Evolutionary conservation across 2,329 filamentous ascomycete genomes (phyloP).

Genomic region (Diaporthe caulivora): DNA sequence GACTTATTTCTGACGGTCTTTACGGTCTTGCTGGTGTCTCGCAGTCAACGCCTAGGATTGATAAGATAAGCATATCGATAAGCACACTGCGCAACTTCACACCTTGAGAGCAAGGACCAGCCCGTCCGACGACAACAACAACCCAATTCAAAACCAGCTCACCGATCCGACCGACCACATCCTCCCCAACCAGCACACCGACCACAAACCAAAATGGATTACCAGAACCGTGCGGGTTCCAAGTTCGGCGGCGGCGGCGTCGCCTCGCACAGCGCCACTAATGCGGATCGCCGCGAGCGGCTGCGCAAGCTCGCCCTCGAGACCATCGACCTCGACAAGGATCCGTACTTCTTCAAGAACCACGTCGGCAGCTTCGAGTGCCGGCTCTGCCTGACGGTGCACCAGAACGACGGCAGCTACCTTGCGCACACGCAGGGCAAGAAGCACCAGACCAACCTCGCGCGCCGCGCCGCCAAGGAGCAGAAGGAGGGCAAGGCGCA

Average conservation of each 20-base stretch:
- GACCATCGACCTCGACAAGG: conserved; percentile 98
- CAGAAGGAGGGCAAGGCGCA: conserved; percentile 86
- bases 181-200: neutral
- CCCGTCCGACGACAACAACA: neutral
- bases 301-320: conserved; percentile 98
- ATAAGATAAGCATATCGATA: conserved; percentile 20
- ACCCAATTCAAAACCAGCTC: neutral
- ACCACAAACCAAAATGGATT: conserved; percentile 65
- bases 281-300: conserved; percentile 96
- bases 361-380: conserved; percentile 99
- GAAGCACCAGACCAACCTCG: conserved; percentile 99
- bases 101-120: neutral
- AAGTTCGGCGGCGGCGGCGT: conserved; percentile 99
- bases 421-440: conserved; percentile 98
- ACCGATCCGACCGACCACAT: neutral
- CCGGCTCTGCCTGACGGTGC: conserved; percentile 94
- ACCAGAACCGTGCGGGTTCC: conserved; percentile 93
- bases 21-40: no score
- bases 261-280: conserved; percentile 91
- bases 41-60: neutral
- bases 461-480: conserved; percentile 93
- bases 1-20: no score
- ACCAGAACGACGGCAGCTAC: conserved; percentile 99
- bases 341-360: conserved; percentile 99
- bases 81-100: neutral